Base-by-base conservation (phyloP, 2,329 filamentous ascomycete species). In the Tetracladium maxilliforme region DNA sequence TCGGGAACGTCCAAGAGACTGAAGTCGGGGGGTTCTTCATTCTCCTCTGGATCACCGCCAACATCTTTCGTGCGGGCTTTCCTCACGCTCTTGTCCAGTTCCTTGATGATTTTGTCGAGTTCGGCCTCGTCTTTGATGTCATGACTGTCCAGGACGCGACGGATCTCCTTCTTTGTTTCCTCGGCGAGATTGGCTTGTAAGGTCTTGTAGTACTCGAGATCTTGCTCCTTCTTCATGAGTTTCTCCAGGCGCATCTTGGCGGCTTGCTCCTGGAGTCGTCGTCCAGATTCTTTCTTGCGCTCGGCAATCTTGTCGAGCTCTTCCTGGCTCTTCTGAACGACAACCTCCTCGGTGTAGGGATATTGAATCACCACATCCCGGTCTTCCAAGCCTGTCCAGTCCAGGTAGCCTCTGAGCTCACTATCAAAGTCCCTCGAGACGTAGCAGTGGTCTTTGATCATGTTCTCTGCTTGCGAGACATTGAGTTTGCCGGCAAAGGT, bases 181-280 rank as follows among this genome's bases (percentile, higher is more conserved):
- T 76, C 71, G 3, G 62, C 65, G 7, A 94, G 59, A 34, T 70
- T 71, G 17, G 58, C 49, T 42, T 92, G 83, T 4, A 98, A 56
- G 30, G 83, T 70, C 44, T 83, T 84, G 59, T 86, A 94, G 50
- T 93, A 94, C 38, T 92, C 86, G 2, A 95, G 57, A 45, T 95
- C 86, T 44, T 92, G 74, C 52, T 98, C 90, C 51, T 98, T 98
- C 43, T 81, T 80, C 47, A 95, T 82, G 23, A 98, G 61, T 41
- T 92, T 92, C 36, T 98, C 90, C 1, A 98, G 58, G 6, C 90
- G 76, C 83, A 94, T 93, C 51, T 93, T 95, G 7, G 87, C 87
- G 0, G 90, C 90, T 50, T 98, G 90, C 41, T 94, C 84, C 48
- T 98, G 90, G 14, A 98, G 47, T 22, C 92, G 66, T 34, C 90